Conservation (phyloP, 495 filamentous ascomycete species). For the Delitschia confertaspora region DNA sequence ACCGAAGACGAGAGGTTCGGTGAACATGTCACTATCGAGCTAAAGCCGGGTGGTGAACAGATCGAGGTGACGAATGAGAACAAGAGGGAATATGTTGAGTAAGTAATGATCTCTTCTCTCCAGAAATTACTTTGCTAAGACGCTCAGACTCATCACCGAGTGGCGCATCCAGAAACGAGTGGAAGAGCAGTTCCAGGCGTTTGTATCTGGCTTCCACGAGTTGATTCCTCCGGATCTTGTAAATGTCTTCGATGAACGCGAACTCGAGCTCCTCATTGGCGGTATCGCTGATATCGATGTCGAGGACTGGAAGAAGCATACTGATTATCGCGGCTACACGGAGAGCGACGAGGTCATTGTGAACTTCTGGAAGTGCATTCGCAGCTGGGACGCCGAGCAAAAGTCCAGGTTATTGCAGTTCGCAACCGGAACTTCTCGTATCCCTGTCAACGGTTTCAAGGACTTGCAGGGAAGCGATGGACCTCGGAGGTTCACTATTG, state of each 20-base stretch:
- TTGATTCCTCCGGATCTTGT: slow-evolving; percentile 93
- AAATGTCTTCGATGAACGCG: slow-evolving; percentile 97
- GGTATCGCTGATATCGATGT: slow-evolving; percentile 99
- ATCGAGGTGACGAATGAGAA: slow-evolving; percentile 84
- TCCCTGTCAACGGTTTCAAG: slow-evolving; percentile 99
- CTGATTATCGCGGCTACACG: slow-evolving; percentile 99
- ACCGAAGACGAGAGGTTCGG: slow-evolving; percentile 97
- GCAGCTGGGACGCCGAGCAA: slow-evolving; percentile 95
- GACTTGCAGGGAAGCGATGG: slow-evolving; percentile 97
- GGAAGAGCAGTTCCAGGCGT: slow-evolving; percentile 95
- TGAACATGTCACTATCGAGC: slow-evolving; percentile 80
- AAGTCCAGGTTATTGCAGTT: slow-evolving; percentile 96
- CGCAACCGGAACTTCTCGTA: slow-evolving; percentile 92
- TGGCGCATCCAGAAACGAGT: slow-evolving; percentile 99
- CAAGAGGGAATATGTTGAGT: slow-evolving; percentile 54
- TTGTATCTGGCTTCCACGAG: slow-evolving; percentile 95
- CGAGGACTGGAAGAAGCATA: slow-evolving; percentile 99
- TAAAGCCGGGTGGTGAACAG: slow-evolving; percentile 82
- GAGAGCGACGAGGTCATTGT: slow-evolving; percentile 93
- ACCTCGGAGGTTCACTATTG: slow-evolving; percentile 91
- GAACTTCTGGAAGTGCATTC: slow-evolving; percentile 95
- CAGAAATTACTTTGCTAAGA: slow-evolving; percentile 4
- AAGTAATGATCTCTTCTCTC: slow-evolving; percentile 6
- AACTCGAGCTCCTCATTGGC: slow-evolving; percentile 91
- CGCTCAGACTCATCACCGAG: slow-evolving; percentile 74